phyloP scores from a whole-genome alignment of 805 yeast species.

The Yamadazyma sp. region DNA sequence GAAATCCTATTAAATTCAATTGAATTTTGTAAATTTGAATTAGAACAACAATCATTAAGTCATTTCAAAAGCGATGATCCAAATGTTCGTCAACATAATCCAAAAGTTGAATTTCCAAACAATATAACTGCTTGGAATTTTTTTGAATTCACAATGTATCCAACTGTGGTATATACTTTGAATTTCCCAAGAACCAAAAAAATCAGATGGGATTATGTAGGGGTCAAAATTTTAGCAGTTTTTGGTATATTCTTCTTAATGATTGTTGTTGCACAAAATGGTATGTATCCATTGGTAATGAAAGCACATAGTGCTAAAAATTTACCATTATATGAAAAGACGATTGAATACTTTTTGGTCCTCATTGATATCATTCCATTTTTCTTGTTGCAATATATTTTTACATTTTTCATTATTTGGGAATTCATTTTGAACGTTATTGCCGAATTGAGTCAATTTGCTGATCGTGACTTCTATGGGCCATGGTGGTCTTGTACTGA shows the following conservation, averaged over 20 bases:
- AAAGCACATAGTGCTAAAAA: constrained; percentile 53
- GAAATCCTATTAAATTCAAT: constrained; percentile 46
- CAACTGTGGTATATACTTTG: constrained; percentile 81
- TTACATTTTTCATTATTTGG: constrained; percentile 90
- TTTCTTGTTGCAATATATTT: constrained; percentile 68
- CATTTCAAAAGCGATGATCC: constrained; percentile 10
- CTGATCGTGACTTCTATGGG: constrained; percentile 90
- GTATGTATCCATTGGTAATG: constrained; percentile 70
- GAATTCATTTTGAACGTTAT: constrained; percentile 86
- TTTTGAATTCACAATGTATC: constrained; percentile 81
- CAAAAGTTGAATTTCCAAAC: constrained; percentile 54
- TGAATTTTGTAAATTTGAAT: constrained; percentile 70
- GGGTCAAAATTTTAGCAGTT: constrained; percentile 69
- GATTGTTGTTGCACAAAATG: constrained; percentile 75
- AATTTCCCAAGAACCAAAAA: constrained; percentile 73
- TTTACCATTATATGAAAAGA: constrained; percentile 44
- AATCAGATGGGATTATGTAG: constrained; percentile 68
- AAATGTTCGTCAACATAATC: constrained; percentile 5
- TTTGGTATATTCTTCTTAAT: constrained; percentile 84
- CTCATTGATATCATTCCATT: constrained; percentile 76
- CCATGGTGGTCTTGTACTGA: constrained; percentile 97
- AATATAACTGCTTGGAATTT: constrained; percentile 66
- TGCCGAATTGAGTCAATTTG: constrained; percentile 84
- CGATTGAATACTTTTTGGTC: constrained; percentile 52
- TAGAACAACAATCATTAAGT: constrained; percentile 50